Percentiles rank a stretch among this genome's conserved stretches.
Conservation (phyloP, 2,329 filamentous ascomycete genomes). For the Coniosporium tulheliwenetii region DNA sequence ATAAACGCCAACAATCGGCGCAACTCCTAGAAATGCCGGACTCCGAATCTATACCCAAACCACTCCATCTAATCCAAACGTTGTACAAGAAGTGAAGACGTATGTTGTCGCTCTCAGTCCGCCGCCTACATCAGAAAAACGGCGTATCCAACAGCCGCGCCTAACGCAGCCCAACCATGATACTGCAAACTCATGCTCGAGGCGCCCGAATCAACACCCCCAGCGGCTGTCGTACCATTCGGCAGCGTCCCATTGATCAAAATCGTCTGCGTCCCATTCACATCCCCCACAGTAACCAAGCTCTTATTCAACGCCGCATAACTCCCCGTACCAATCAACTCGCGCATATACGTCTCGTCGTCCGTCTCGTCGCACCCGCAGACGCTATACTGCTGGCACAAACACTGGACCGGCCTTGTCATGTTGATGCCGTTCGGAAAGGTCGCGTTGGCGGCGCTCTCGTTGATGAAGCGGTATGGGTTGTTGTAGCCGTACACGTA, state of each 20-base stretch:
- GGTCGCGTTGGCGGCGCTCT: constrained; percentile 16
- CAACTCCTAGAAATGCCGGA: too few species aligned
- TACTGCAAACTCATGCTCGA: too few species aligned
- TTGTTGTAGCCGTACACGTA: constrained; percentile 46
- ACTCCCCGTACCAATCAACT: constrained; percentile 40
- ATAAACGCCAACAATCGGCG: too few species aligned
- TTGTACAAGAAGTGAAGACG: too few species aligned
- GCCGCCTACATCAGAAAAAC: too few species aligned
- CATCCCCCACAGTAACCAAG: constrained; percentile 43
- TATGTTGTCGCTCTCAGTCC: too few species aligned
- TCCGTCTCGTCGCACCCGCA: constrained; percentile 59
- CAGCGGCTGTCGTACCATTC: constrained; percentile 44
- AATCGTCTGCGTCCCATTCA: constrained; percentile 48
- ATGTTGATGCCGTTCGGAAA: constrained; percentile 31
- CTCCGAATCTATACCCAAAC: too few species aligned
- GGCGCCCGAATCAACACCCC: constrained; percentile 4
- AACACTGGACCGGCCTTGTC: constrained; percentile 44
- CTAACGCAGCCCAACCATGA: too few species aligned
- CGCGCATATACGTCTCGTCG: constrained; percentile 41
- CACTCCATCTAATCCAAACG: too few species aligned
- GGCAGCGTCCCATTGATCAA: constrained; percentile 63
- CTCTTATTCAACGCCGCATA: constrained; percentile 43
- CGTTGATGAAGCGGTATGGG: constrained; percentile 37
- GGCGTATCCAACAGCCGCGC: too few species aligned
- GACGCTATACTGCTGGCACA: constrained; percentile 39